Percentiles rank a stretch among this genome's conserved stretches.
Conservation (phyloP, 179 eudicot species). For the Heliamphora pulchella region DNA sequence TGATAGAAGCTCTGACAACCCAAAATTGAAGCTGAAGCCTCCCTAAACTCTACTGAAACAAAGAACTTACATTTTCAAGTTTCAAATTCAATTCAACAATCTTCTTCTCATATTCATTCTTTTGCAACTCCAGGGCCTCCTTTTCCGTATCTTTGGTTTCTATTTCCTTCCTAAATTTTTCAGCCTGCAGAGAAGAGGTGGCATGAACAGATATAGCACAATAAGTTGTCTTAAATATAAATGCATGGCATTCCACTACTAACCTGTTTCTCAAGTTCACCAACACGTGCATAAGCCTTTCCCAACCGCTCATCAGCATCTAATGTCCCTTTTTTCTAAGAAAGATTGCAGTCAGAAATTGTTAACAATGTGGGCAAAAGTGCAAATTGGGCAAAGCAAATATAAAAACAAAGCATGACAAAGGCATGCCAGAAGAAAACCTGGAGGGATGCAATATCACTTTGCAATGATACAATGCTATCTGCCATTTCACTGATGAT, state of each 20-base stretch:
- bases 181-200: constrained; percentile 33
- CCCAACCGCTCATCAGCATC: constrained; percentile 54
- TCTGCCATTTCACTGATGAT: constrained; percentile 46
- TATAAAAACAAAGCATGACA: background rate
- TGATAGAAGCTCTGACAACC: background rate
- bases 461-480: constrained; percentile 43
- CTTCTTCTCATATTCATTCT: constrained; percentile 48
- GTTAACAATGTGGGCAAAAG: background rate
- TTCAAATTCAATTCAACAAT: constrained; percentile 43
- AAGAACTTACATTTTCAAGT: constrained; percentile 49
- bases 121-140: constrained; percentile 44
- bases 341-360: background rate
- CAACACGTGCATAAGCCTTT: constrained; percentile 58
- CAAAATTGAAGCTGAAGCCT: background rate
- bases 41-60: background rate
- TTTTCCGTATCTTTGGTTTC: constrained; percentile 46
- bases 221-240: background rate
- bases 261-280: constrained; percentile 64
- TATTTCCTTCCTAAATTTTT: constrained; percentile 50
- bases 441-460: constrained; percentile 47
- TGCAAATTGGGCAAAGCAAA: background rate
- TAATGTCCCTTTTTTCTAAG: constrained; percentile 51
- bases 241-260: constrained; percentile 6
- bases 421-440: constrained; percentile 21
- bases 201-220: background rate